Evolutionary conservation across 768 basidiomycete genomes (phyloP), one percentile per base, ranked within the genome.

Genomic region (Trametopsis cervina): DNA sequence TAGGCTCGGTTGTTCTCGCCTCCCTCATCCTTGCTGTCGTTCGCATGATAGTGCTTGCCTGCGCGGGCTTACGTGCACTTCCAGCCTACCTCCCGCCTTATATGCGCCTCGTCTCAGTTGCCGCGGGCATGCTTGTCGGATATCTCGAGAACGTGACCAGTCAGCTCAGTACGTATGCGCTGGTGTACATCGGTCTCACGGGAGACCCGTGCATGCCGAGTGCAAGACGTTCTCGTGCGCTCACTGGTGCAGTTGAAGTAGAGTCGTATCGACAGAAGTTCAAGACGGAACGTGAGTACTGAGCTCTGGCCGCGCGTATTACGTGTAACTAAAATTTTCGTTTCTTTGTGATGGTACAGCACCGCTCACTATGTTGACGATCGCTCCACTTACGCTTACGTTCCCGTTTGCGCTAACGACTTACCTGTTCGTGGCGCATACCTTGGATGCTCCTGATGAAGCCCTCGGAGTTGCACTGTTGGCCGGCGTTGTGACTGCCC

Each of bases 401-500:
- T 75, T 93, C 53, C 86, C 90, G 4, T 87, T 89, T 53, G 83
- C 89, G 12, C 69, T 94, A 23, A 67, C 77, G 29, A 87, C 90
- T 4, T 96, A 95, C 63, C 65, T 97, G 17, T 89, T 94, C 55
- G 87, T 91, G n/a, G 85, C 89, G 2, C 88, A 90, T 64, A 83
- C 85, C 0, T 66, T 91, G 18, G 61, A 64, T 15, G 79, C 81
- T 21, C 88, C 89, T 0, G 63, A 81, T 40, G 76, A 85, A 56
- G 89, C 90, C 0, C 70, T 92, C 6, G 74, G 81, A 11, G 85
- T 87, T 18, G 80, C 86, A 1, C 55, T 94, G 13, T 69, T 94
- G 3, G 85, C 85, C 20, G 91, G 84, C 2, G 81, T 78, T 9
- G 80, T 89, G 15, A 89, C 89, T 0, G 87, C 85, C 4, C 69